phyloP scores from a whole-genome alignment of 1,139 yeast genomes.

The Kodamaea arcana region DNA sequence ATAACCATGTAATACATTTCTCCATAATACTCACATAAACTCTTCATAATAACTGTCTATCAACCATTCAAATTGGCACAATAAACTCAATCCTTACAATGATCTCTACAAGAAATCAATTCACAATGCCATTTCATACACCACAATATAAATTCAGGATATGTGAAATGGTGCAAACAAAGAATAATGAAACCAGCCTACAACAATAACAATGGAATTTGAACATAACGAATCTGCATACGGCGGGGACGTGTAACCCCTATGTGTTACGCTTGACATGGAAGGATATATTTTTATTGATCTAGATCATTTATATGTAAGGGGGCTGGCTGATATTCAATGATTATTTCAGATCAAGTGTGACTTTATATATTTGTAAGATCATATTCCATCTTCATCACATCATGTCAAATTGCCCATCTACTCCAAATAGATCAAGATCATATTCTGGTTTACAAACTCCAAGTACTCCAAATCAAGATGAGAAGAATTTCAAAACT shows the following conservation, averaged over 20 bases:
- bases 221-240: not conserved
- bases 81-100: too few species aligned
- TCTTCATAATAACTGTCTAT: too few species aligned
- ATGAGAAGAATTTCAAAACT: constrained; percentile 9
- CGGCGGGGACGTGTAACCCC: not conserved
- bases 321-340: not conserved
- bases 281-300: not conserved
- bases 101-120: too few species aligned
- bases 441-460: constrained; percentile 1
- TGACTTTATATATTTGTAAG: too few species aligned
- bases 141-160: too few species aligned
- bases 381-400: not conserved
- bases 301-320: not conserved
- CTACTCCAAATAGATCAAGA: not conserved
- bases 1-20: too few species aligned
- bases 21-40: too few species aligned
- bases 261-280: not conserved
- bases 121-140: too few species aligned
- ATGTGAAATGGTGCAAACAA: not conserved
- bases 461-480: constrained; percentile 3
- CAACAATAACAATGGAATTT: not conserved
- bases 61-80: too few species aligned
- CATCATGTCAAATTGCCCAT: constrained; percentile 2
- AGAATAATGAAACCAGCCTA: not conserved
- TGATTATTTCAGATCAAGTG: not conserved